Evolutionary conservation across 1,139 yeast genomes (phyloP), one percentile per base, ranked within the genome.

Genomic region (Protomyces inundatus): DNA sequence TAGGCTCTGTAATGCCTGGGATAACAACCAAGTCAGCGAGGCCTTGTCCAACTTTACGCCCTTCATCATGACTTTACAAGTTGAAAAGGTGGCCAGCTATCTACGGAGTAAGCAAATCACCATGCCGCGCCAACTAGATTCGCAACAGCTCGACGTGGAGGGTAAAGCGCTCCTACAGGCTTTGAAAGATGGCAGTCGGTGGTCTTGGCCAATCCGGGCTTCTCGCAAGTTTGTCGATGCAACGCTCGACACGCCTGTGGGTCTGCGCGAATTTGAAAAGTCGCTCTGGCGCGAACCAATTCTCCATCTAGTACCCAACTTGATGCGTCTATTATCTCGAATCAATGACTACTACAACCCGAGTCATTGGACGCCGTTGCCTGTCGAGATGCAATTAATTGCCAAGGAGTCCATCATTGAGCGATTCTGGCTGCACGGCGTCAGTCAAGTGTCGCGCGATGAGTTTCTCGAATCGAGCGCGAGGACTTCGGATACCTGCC

Each of bases 381-480:
- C 98, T 0, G 82, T 82, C 3, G 95, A 90, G 65, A 97, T 93
- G 1, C 97, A 89, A 73, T 80, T 93, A 1, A 93, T 95, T 78
- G 97, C 93, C 12, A 82, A 84, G 69, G 88, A 89, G 70, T 87
- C 95, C 69, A 88, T 96, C 59, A 84, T 86, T 73, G 98, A 95
- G 77, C 80, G 98, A 70, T 93, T 93, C 74, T 95, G 99, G 98
- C 98, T 95, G 73, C 96, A 91, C 68, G 98, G 98, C 16, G 95
- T 95, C 30, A 89, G 97, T 1, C 88, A 89, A 66, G 96, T 93
- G 75, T 86, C 96, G 6, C 87, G 90, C 70, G 98, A 95, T 73
- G 91, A 95, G 52, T 95, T 95, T 71, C 87, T 93, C 67, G 97
- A 90, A 73, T 98, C 95, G 72, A 90, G 86, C 71, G 96, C 90